Conservation (phyloP, 768 basidiomycete genomes). For the Agaricus subrufescens region DNA sequence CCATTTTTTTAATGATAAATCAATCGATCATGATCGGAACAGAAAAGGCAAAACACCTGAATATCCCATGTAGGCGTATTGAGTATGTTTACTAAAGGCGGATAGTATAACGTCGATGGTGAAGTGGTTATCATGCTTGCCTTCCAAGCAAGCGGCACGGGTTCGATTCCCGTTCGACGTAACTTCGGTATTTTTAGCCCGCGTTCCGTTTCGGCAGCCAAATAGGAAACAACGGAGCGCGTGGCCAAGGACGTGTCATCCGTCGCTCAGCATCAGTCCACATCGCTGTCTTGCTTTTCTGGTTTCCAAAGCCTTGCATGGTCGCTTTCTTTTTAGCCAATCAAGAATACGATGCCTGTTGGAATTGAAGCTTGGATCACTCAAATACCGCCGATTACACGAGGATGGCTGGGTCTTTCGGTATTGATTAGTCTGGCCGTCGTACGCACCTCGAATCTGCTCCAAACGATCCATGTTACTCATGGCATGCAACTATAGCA, state of each 20-base stretch:
- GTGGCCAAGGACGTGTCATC: constrained; percentile 3
- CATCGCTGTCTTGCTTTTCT: too few relatives aligned
- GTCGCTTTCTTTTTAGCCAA: too few relatives aligned
- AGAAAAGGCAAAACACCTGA: too few relatives aligned
- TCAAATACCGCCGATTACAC: constrained; percentile 89
- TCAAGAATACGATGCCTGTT: constrained; percentile 52
- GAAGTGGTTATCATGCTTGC: constrained; percentile 93
- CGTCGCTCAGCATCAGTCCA: not conserved
- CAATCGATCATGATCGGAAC: too few relatives aligned
- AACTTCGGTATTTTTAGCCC: constrained; percentile 17
- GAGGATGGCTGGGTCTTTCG: constrained; percentile 78
- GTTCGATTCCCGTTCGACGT: constrained; percentile 75
- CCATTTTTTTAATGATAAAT: too few relatives aligned
- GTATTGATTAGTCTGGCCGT: constrained; percentile 82
- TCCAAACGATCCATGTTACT: not conserved
- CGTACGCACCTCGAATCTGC: constrained; percentile 45
- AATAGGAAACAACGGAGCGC: not conserved
- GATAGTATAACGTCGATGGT: constrained; percentile 3
- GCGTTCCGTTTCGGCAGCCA: not conserved
- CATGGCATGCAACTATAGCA: constrained; percentile 48
- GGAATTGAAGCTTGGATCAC: constrained; percentile 88
- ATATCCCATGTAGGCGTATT: too few relatives aligned
- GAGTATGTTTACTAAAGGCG: too few relatives aligned
- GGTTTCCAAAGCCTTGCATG: too few relatives aligned
- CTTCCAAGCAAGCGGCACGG: constrained; percentile 80